Evolutionary conservation across 176 grass and related monocot genomes (phyloP).

Genomic region (Oryza meyeriana): DNA sequence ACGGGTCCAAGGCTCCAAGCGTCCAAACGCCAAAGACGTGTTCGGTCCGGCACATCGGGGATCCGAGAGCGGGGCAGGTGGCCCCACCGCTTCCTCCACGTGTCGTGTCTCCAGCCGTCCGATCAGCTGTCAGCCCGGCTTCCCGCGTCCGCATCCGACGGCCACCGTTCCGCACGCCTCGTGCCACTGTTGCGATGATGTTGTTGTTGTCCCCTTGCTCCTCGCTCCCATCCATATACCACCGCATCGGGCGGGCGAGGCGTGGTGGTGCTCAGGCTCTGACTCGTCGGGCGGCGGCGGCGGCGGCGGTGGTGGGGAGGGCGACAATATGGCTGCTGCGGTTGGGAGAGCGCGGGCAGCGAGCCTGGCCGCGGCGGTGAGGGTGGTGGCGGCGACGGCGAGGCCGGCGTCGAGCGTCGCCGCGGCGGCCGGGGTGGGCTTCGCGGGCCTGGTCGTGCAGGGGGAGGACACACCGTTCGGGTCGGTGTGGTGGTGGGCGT

Average conservation of each 20-base stretch:
- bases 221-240: conserved; percentile 3
- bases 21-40: conserved; percentile 15
- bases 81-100: neutral
- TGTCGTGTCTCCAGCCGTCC: neutral
- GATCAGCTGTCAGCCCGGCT: neutral
- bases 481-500: conserved; percentile 59
- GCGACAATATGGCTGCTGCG: neutral
- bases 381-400: conserved; percentile 47
- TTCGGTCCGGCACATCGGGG: neutral
- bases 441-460: conserved; percentile 31
- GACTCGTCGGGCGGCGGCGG: conserved; percentile 24
- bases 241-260: conserved; percentile 24
- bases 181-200: neutral
- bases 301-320: neutral
- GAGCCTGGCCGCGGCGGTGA: conserved; percentile 15
- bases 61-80: conserved; percentile 5
- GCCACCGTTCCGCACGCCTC: conserved; percentile 14
- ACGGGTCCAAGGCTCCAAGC: neutral
- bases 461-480: conserved; percentile 80
- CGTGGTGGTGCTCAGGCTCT: conserved; percentile 19
- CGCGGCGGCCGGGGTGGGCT: conserved; percentile 25
- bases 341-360: conserved; percentile 9
- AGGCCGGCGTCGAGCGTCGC: conserved; percentile 48
- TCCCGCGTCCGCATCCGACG: conserved; percentile 6
- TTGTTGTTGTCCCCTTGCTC: conserved; percentile 32